A percentile compares a stretch with the other conserved stretches of the same genome.
Evolutionary conservation across 371 early-diverging fungal genomes (phyloP).

Genomic region (Syncephalastrum sp.): DNA sequence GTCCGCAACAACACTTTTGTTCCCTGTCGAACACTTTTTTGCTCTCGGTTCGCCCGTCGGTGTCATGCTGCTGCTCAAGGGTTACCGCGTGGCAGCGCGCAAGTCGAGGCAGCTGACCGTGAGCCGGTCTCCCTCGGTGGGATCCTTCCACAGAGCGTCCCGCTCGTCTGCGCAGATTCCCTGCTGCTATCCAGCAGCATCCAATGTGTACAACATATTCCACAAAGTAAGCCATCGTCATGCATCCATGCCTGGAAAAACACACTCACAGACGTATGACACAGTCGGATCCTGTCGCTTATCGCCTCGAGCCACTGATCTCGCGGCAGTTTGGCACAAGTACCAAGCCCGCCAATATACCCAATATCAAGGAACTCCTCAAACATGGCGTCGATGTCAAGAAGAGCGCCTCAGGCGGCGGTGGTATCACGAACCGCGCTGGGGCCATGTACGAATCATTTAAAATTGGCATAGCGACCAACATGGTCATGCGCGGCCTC

Average conservation of each 20-base stretch:
- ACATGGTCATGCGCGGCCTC: conserved; percentile 54
- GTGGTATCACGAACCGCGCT: conserved; percentile 68
- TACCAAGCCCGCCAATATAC: conserved; percentile 68
- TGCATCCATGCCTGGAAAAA: neutral
- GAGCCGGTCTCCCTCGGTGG: neutral
- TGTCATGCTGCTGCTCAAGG: conserved; percentile 72
- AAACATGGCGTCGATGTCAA: conserved; percentile 59
- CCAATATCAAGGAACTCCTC: conserved; percentile 83
- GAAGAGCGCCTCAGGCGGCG: conserved; percentile 58
- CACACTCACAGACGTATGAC: no score
- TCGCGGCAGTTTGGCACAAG: conserved; percentile 46
- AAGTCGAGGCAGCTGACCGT: conserved; percentile 30
- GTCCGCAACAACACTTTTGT: conserved; percentile 23
- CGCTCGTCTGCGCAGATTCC: conserved; percentile 23
- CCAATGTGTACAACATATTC: conserved; percentile 80
- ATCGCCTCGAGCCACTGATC: conserved; percentile 74
- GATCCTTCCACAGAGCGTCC: conserved; percentile 1
- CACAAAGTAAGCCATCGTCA: conserved; percentile 45
- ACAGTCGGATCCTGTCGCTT: conserved; percentile 55
- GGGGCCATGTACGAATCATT: conserved; percentile 69
- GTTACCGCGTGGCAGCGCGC: conserved; percentile 58
- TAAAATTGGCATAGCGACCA: conserved; percentile 58
- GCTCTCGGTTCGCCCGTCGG: conserved; percentile 80
- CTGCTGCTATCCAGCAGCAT: conserved; percentile 60
- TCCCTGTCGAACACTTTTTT: conserved; percentile 58